Percentiles rank a stretch among this genome's conserved stretches.
phyloP scores from a whole-genome alignment of 1,284 basidiomycete species.

The Rhodotorula sp. region DNA sequence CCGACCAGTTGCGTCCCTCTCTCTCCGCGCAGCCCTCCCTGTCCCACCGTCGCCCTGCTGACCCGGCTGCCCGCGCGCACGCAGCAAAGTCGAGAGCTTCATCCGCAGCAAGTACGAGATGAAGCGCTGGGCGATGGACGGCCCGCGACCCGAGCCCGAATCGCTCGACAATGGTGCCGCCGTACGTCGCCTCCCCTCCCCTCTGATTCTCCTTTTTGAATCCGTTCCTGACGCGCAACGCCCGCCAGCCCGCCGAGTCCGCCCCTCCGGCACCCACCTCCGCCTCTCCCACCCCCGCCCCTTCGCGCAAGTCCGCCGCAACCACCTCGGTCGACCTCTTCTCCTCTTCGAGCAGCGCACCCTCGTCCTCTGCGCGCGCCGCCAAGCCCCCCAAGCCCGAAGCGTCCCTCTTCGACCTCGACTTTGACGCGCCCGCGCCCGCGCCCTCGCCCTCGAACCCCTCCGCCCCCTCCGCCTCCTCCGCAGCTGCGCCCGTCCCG shows the following conservation, averaged over 20 bases:
- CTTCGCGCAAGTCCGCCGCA: slow-evolving; percentile 16
- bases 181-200: neutral
- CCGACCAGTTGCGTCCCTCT: slow-evolving; percentile 72
- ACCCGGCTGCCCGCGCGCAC: slow-evolving; percentile 3
- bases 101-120: slow-evolving; percentile 97
- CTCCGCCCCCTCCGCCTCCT: slow-evolving; percentile 48
- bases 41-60: neutral
- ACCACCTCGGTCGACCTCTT: slow-evolving; percentile 36
- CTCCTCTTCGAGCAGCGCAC: slow-evolving; percentile 3
- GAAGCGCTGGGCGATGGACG: slow-evolving; percentile 87
- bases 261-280: neutral
- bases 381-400: slow-evolving; percentile 46
- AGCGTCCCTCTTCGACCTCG: slow-evolving; percentile 69
- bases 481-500: slow-evolving; percentile 50
- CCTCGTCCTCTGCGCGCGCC: slow-evolving; percentile 34
- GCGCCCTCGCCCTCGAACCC: slow-evolving; percentile 55
- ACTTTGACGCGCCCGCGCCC: slow-evolving; percentile 66
- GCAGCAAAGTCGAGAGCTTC: slow-evolving; percentile 96
- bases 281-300: slow-evolving; percentile 6
- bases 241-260: neutral
- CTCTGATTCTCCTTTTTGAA: neutral
- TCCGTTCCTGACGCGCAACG: no score
- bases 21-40: neutral
- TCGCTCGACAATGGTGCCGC: slow-evolving; percentile 62
- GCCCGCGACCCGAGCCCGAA: slow-evolving; percentile 83